Evolutionary conservation across 208 protist genomes (phyloP).

Genomic region (Naegleria lovaniensis): DNA sequence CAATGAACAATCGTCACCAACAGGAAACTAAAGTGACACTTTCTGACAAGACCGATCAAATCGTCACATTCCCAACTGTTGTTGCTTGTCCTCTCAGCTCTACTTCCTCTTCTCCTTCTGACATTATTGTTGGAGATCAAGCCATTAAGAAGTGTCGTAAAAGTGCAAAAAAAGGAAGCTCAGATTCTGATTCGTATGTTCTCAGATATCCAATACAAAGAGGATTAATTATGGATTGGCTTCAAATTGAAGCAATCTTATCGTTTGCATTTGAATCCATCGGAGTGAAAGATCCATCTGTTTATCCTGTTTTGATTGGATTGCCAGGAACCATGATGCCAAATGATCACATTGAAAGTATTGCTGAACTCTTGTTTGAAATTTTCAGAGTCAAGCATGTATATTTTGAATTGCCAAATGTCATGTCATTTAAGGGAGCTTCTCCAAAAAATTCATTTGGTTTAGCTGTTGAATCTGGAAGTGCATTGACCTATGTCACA

Average conservation of each 20-base stretch:
- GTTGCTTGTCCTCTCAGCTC: neutral
- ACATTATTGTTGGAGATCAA: neutral
- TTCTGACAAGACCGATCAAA: neutral
- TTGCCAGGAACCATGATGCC: neutral
- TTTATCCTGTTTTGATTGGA: neutral
- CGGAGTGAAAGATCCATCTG: neutral
- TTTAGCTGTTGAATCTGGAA: neutral
- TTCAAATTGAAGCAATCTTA: neutral
- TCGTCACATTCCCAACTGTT: neutral
- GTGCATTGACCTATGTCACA: neutral
- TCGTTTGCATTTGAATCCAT: neutral
- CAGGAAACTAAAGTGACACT: neutral
- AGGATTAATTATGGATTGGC: conserved; percentile 12
- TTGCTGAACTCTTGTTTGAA: conserved; percentile 6
- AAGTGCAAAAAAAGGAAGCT: neutral
- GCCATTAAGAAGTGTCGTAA: neutral
- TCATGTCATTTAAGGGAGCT: neutral
- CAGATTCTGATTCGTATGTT: neutral
- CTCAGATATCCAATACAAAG: conserved; percentile 10
- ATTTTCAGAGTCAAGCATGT: neutral
- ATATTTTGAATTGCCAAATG: neutral
- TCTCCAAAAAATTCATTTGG: neutral
- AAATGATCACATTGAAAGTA: neutral
- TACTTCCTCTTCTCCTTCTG: neutral
- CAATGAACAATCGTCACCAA: neutral